Base-by-base conservation (phyloP, 2,329 filamentous ascomycete species). In the Fusarium virguliforme region DNA sequence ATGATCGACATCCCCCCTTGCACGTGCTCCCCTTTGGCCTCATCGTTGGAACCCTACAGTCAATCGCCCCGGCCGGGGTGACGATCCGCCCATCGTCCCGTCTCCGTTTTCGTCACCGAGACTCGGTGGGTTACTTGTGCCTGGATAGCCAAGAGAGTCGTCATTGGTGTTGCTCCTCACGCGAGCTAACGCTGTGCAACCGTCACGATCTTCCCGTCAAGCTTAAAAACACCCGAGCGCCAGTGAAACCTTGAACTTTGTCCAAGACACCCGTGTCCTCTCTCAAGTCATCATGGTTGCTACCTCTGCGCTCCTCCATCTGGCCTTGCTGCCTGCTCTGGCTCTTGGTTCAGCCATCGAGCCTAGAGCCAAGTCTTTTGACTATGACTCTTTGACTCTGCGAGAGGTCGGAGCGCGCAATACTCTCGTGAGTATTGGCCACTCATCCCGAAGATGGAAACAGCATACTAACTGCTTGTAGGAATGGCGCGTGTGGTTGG, bases 401-500 rank as follows among this genome's bases (percentile, higher is more conserved):
- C 67, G 81, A 10, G 81, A 82, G 53, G 80, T 82, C 3, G 81
- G 81, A 4, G 78, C 79, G 8, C 77, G 81, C 6, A 83, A 82
- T 69, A 82, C 81, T 2, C 61, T 82, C 34, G 81, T 82, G 4
- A 40, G 75, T 64, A 12, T 5, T 1, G 24, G 8, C 5, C 1
- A 4, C 24, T 0, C 3, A 1, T n/a, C 8, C 10, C 1, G 2
- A 2, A 0, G 3, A 2, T 8, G 1, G 0, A 4, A 13, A 10
- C 0, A 18, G 0, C 6, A 46, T 6, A 1, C 8, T 74, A 4
- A 74, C 40, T 13, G 30, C 15, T 0, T 2, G 2, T 18, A 83
- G 80, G 80, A 82, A 53, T 83, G 81, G 81, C 79, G 82, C 13
- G 68, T 83, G 1, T 83, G 81, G 80, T 68, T 83, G 9, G 80